A percentile compares a stretch with the other conserved stretches of the same genome.
Evolutionary conservation across 768 basidiomycete species (phyloP).

Genomic region (Pulveroboletus frians): DNA sequence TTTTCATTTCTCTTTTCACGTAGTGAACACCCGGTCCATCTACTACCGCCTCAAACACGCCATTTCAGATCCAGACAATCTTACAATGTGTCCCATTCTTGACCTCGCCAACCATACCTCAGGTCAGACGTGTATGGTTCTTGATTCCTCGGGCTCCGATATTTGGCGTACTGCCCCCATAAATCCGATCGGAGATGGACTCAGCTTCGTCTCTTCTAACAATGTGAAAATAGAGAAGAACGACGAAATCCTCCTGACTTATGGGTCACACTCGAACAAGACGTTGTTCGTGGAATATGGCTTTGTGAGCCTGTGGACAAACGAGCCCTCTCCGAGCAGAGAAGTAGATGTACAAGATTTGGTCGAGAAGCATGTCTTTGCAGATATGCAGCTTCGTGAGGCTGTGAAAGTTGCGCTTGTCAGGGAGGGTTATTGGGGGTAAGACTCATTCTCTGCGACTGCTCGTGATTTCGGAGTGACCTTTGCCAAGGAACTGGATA

Average conservation of each 20-base stretch:
- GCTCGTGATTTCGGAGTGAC: neutral
- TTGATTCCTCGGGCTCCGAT: constrained; percentile 34
- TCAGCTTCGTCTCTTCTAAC: constrained; percentile 48
- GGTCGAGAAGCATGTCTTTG: constrained; percentile 47
- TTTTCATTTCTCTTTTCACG: constrained; percentile 3
- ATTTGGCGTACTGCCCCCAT: constrained; percentile 35
- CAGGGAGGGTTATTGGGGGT: constrained; percentile 84
- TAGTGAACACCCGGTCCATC: constrained; percentile 91
- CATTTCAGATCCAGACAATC: constrained; percentile 60
- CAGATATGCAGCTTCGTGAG: constrained; percentile 35
- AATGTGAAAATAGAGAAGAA: constrained; percentile 38
- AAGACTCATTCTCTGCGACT: constrained; percentile 16
- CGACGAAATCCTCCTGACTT: constrained; percentile 71
- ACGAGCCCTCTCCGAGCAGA: constrained; percentile 31
- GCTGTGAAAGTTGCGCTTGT: constrained; percentile 52
- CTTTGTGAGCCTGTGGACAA: constrained; percentile 50
- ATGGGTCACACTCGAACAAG: constrained; percentile 75
- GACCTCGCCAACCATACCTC: constrained; percentile 85
- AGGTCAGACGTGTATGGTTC: constrained; percentile 39
- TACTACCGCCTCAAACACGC: constrained; percentile 54
- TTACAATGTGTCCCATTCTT: constrained; percentile 83
- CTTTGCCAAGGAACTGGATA: constrained; percentile 65
- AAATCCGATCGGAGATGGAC: constrained; percentile 37
- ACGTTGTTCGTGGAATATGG: constrained; percentile 88
- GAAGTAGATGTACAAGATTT: constrained; percentile 62